A percentile compares a stretch with the other conserved stretches of the same genome.
Conservation (phyloP, 441 rosid species). For the Lepidium campestre region DNA sequence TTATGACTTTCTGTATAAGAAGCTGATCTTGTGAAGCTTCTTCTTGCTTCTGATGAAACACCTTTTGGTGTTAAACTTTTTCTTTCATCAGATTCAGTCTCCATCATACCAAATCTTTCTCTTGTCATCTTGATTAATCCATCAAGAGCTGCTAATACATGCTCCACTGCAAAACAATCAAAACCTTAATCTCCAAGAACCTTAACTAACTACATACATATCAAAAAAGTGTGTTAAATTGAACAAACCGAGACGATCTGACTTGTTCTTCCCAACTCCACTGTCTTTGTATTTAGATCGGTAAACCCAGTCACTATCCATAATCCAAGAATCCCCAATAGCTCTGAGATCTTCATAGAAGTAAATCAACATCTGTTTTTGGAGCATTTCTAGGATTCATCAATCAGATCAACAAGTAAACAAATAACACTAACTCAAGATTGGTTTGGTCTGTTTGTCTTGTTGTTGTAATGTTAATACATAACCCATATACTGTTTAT, state of each 20-base stretch:
- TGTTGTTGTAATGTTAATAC: neutral
- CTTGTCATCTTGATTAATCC: conserved; percentile 49
- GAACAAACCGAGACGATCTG: conserved; percentile 57
- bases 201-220: neutral
- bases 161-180: conserved; percentile 40
- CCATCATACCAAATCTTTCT: conserved; percentile 59
- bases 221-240: neutral
- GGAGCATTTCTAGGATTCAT: conserved; percentile 27
- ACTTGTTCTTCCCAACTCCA: conserved; percentile 33
- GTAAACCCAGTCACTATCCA: conserved; percentile 48
- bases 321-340: conserved; percentile 70
- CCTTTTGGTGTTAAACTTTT: conserved; percentile 21
- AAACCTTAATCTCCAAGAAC: neutral
- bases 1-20: conserved; percentile 35
- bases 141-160: conserved; percentile 54
- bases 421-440: neutral
- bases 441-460: too few relatives aligned
- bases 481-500: neutral
- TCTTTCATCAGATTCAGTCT: conserved; percentile 45
- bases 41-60: conserved; percentile 26
- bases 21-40: conserved; percentile 29
- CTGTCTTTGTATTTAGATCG: conserved; percentile 33
- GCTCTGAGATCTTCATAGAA: conserved; percentile 59
- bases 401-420: conserved; percentile 25
- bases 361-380: conserved; percentile 51